Base-by-base conservation (phyloP, 2,329 filamentous ascomycete species). In the Basipetospora chlamydospora region DNA sequence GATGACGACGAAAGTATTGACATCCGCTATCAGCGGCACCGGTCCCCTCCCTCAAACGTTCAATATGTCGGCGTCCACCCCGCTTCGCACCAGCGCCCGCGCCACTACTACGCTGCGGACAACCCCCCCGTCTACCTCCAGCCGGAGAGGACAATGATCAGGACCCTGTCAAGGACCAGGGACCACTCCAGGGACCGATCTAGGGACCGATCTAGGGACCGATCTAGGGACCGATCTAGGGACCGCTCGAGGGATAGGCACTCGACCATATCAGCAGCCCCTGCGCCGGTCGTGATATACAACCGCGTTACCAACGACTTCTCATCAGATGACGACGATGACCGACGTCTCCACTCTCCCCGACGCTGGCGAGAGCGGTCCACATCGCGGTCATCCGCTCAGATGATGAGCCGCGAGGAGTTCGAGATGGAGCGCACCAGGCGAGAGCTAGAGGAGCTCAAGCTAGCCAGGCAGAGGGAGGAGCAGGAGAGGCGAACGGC, bases 1-100 rank as follows among this genome's bases (percentile, higher is more conserved):
- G 59, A 64, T 38, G 62, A 67, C 43, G 67, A 73, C 23, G 69
- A 72, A 21, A 70, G 75, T 32, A 47, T 71, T 35, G 64, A 74
- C 45, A 59, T 73, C 44, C 66, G 55, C 30, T 51, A 70, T 41
- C 57, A 57, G 36, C 60, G 59, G 18, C 58, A 56, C 26, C 54
- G 51, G 3, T 57, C 53, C n/a, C 58, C 60, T 18, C 55, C 58
- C n/a, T n/a, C n/a, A n/a, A n/a, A n/a, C 4, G 55, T 63, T 8
- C 59, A 64, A 40, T 70, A 67, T 46, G 63, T 70, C 23, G 55
- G 23, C 25, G 25, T 28, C 11, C 33, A 23, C 15, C 6, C 33
- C 11, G n/a, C 61, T 23, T 51, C 56, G 26, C 56, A 55, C 2
- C 50, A 53, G 9, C 57, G 54, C 25, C 55, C 55, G 15, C 57